These are phyloP conservation scores for Kwoniella dendrophila DNA, from an alignment of 768 basidiomycete species.

Conservation along the genomic window DNA sequence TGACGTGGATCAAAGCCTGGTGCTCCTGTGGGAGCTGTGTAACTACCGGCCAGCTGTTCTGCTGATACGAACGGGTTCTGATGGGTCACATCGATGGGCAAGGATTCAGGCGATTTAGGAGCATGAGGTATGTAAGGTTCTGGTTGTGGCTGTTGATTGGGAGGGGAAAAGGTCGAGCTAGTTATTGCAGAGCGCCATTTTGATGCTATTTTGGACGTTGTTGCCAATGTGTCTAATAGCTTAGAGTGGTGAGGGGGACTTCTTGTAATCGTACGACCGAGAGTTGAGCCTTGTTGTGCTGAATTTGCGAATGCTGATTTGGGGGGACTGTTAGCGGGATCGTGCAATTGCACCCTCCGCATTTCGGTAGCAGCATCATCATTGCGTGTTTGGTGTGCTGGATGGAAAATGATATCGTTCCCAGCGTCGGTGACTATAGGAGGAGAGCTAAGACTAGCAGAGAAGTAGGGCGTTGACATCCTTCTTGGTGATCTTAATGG, in stretches of 20 bases:
- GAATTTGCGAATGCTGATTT: not conserved
- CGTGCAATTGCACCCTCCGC: constrained; percentile 9
- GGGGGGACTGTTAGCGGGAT: not conserved
- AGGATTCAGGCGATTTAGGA: not conserved
- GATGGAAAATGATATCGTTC: constrained; percentile 38
- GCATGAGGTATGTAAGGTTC: not conserved
- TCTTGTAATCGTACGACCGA: not conserved
- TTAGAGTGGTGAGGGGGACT: constrained; percentile 25
- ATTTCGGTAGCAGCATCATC: constrained; percentile 16
- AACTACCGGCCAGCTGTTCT: constrained; percentile 29
- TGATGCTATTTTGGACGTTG: constrained; percentile 41
- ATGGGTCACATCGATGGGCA: constrained; percentile 45
- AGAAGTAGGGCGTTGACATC: constrained; percentile 27
- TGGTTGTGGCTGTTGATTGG: not conserved
- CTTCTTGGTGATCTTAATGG: constrained; percentile 35
- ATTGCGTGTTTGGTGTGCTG: constrained; percentile 4
- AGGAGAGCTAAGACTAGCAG: constrained; percentile 35
- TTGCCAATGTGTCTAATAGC: constrained; percentile 33
- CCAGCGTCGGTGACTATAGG: constrained; percentile 33
- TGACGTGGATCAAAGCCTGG: constrained; percentile 34
- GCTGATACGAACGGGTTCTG: constrained; percentile 44
- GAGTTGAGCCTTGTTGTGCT: not conserved
- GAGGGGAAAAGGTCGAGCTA: constrained; percentile 24
- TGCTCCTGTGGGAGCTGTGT: constrained; percentile 48
- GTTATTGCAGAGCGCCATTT: constrained; percentile 49